Evolutionary conservation across 2,329 filamentous ascomycete genomes (phyloP).

Genomic region (Hyphodiscus sp.): DNA sequence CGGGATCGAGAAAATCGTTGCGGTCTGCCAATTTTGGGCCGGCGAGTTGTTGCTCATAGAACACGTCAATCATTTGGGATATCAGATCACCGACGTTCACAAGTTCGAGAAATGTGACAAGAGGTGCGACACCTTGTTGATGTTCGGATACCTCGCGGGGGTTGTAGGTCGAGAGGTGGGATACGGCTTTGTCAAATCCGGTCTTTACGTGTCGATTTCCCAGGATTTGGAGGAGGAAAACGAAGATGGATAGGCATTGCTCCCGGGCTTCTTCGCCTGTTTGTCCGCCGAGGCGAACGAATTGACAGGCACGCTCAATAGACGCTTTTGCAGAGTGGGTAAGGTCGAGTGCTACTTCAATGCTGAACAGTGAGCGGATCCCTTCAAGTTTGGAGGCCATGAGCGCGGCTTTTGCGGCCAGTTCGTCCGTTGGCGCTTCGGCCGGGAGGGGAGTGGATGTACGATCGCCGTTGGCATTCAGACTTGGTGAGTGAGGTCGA

Average conservation of each 20-base stretch:
- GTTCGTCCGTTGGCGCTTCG: conserved; percentile 79
- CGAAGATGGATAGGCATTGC: conserved; percentile 86
- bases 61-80: conserved; percentile 97
- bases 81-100: conserved; percentile 98
- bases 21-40: conserved; percentile 76
- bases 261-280: conserved; percentile 77
- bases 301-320: conserved; percentile 76
- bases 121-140: conserved; percentile 69
- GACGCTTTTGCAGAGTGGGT: conserved; percentile 85
- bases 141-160: conserved; percentile 74
- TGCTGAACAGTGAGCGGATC: conserved; percentile 91
- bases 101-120: conserved; percentile 93
- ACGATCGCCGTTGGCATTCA: conserved; percentile 24
- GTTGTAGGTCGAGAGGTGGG: conserved; percentile 85
- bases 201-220: conserved; percentile 81
- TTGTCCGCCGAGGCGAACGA: conserved; percentile 73
- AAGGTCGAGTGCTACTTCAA: conserved; percentile 85
- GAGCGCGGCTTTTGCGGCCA: conserved; percentile 94
- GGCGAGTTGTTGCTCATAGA: conserved; percentile 92
- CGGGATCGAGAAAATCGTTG: conserved; percentile 90
- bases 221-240: conserved; percentile 74
- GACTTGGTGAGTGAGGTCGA: conserved; percentile 43
- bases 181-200: conserved; percentile 91
- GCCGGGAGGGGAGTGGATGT: conserved; percentile 31
- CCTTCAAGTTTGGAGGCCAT: conserved; percentile 94